These are phyloP conservation scores for Fusarium sp. DNA, from an alignment of 2,329 filamentous ascomycete species.

Conservation along the genomic window DNA sequence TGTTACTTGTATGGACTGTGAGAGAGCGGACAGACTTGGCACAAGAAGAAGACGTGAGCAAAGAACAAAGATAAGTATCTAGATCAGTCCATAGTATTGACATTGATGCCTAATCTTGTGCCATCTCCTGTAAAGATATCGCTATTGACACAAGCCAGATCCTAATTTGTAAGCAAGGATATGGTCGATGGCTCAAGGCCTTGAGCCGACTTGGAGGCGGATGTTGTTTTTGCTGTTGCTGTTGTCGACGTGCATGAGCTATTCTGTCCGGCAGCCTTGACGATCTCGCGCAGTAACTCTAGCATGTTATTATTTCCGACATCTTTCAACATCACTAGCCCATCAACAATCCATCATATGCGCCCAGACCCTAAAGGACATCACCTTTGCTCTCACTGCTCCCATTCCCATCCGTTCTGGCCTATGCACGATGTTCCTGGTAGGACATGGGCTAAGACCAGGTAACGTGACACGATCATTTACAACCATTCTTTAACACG, in stretches of 20 bases:
- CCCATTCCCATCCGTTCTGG: fast-evolving
- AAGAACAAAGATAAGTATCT: neutral
- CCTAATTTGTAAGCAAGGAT: too few relatives aligned
- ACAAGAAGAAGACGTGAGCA: neutral
- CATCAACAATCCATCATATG: too few relatives aligned
- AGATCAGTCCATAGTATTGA: neutral
- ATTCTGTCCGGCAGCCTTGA: neutral
- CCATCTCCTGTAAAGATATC: too few relatives aligned
- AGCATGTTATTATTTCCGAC: neutral
- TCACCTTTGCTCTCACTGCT: fast-evolving
- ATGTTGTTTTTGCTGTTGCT: neutral
- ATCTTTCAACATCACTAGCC: neutral
- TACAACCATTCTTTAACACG: fast-evolving
- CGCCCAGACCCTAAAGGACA: neutral
- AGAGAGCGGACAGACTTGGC: fast-evolving
- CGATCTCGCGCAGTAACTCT: neutral
- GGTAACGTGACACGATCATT: neutral
- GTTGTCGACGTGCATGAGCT: neutral
- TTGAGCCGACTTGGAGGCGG: too few relatives aligned
- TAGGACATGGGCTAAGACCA: neutral
- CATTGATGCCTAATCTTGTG: too few relatives aligned
- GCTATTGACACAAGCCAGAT: too few relatives aligned
- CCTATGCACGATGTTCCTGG: neutral
- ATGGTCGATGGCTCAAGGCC: too few relatives aligned
- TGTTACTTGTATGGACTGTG: neutral